These are phyloP conservation scores for Bipolaris bicolor DNA, from an alignment of 2,329 filamentous ascomycete genomes.

Conservation along the genomic window DNA sequence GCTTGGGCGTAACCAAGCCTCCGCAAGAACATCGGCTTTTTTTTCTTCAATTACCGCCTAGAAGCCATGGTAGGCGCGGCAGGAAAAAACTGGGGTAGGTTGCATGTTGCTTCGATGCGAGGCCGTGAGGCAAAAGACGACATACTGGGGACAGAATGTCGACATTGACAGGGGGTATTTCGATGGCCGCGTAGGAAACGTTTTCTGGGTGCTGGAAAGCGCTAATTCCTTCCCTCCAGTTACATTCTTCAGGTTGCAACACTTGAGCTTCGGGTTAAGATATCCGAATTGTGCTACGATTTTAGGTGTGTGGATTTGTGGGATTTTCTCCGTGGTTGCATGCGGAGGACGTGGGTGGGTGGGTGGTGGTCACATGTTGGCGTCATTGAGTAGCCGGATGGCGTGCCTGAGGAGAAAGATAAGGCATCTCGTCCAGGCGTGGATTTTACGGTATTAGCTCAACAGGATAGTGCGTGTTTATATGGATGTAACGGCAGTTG, in stretches of 20 bases:
- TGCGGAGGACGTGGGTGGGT: not conserved
- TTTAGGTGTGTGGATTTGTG: too few species aligned
- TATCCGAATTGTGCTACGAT: not conserved
- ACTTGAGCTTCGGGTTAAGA: not conserved
- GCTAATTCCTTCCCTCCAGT: too few species aligned
- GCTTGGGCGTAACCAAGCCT: too few species aligned
- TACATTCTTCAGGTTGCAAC: too few species aligned
- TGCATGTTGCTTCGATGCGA: not conserved
- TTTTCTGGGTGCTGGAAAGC: too few species aligned
- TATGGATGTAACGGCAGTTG: too few species aligned
- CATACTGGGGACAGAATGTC: constrained; percentile 12
- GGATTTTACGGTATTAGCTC: not conserved
- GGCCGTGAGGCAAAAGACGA: constrained; percentile 5
- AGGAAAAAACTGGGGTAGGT: too few species aligned
- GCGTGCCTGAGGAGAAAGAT: constrained; percentile 9
- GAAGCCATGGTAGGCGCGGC: too few species aligned
- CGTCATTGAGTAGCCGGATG: constrained; percentile 6
- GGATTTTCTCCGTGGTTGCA: not conserved
- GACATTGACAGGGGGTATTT: constrained; percentile 7
- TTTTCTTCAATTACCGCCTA: too few species aligned
- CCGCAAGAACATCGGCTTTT: too few species aligned
- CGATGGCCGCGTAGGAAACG: too few species aligned
- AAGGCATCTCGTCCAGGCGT: not conserved
- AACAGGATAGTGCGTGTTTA: not conserved
- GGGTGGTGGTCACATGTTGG: constrained; percentile 7